A percentile compares a stretch with the other conserved stretches of the same genome.
phyloP scores from a whole-genome alignment of 768 basidiomycete species.

The Lactarius evosmus region DNA sequence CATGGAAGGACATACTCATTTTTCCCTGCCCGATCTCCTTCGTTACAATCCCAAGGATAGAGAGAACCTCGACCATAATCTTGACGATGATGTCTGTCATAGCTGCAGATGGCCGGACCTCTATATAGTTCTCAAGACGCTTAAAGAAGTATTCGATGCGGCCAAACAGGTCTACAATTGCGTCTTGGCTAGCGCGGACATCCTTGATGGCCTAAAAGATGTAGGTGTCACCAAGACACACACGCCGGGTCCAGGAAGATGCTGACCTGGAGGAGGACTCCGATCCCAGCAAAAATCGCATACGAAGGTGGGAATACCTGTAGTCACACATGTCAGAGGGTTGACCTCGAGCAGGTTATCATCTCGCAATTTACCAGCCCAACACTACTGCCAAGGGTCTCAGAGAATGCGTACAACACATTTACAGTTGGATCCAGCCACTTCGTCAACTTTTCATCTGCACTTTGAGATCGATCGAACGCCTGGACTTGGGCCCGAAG shows the following conservation, averaged over 20 bases:
- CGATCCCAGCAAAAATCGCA: too few relatives aligned
- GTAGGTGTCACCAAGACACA: background rate
- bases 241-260: background rate
- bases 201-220: background rate
- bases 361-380: background rate
- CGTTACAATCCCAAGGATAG: conserved; percentile 1
- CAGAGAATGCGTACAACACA: too few relatives aligned
- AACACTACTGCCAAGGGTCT: too few relatives aligned
- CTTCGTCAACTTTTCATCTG: background rate
- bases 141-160: background rate
- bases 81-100: background rate
- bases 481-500: background rate
- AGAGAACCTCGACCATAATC: conserved; percentile 3
- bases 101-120: background rate
- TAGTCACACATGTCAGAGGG: too few relatives aligned
- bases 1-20: background rate
- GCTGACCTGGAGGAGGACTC: conserved; percentile 5
- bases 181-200: too few relatives aligned
- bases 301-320: too few relatives aligned
- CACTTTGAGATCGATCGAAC: background rate
- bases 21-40: too few relatives aligned
- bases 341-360: too few relatives aligned
- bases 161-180: background rate
- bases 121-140: background rate
- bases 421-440: background rate